Base-by-base conservation (phyloP, 2,329 filamentous ascomycete genomes). In the Septoria petroselini region DNA sequence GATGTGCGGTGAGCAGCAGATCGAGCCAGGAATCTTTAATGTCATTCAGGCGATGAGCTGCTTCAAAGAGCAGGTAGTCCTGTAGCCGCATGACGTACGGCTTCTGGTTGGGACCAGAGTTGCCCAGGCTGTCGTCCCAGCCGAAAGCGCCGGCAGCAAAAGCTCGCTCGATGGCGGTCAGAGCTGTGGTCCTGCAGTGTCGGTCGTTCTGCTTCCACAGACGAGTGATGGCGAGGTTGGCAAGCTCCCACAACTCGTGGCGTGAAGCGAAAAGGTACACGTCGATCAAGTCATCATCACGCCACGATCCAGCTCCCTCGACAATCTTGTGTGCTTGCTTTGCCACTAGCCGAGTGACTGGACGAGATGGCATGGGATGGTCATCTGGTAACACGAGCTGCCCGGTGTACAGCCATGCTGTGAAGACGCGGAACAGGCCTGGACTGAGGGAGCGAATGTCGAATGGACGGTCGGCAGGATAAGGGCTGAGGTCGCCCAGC, bases 81-180 rank as follows among this genome's bases (percentile, higher is more conserved):
- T 46, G 43, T 15, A 46, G 34, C 4, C 43, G 43, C 43, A 46
- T 46, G 33, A 46, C n/a, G 7, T 46, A 46, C n/a, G 43, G 43
- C 23, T 39, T 30, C 11, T 46, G 43, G 19, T 35, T 46, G n/a
- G 43, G 43, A 3, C 43, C 43, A 23, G 33, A 39, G 12, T 33
- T 21, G 14, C 43, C 43, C 23, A 46, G 43, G 7, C 31, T 46
- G 33, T 46, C 43, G 11, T 46, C 33, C 43, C 43, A 46, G 4
- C 33, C 43, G 17, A 46, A 46, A 2, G 31, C 33, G 7, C 43
- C 43, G 2, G 43, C 43, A 2, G 43, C 34, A 15, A 46, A 46
- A 14, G 33, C 33, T 7, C 33, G 15, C 11, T 46, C 43, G 25
- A 46, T 46, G 21, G 43, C 43, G 1, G 43, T 19, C 2, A 46